phyloP scores from a whole-genome alignment of 306 rosid species.

The Coriaria nepalensis region DNA sequence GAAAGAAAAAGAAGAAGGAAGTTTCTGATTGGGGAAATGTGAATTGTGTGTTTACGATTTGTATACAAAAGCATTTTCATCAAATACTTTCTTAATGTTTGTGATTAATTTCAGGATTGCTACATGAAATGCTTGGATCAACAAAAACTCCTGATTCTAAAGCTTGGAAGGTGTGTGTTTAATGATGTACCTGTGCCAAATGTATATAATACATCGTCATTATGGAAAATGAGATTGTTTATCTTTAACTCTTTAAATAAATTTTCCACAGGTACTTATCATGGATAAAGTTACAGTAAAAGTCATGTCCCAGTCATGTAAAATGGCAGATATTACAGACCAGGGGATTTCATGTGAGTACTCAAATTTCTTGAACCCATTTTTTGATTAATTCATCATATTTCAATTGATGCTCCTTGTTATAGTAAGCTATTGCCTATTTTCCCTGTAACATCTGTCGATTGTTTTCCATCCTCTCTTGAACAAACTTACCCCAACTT shows the following conservation, averaged over 20 bases:
- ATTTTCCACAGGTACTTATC: slow-evolving; percentile 55
- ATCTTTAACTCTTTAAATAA: neutral
- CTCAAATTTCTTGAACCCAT: neutral
- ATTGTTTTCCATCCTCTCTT: neutral
- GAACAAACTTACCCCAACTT: slow-evolving; percentile 10
- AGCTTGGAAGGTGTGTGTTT: slow-evolving; percentile 70
- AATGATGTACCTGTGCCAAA: neutral
- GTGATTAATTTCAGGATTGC: slow-evolving; percentile 31
- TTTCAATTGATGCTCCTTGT: slow-evolving; percentile 1
- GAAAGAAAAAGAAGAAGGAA: too few relatives aligned
- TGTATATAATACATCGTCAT: neutral
- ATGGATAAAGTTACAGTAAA: slow-evolving; percentile 93
- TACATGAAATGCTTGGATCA: slow-evolving; percentile 82
- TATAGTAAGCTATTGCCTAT: neutral
- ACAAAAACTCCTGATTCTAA: slow-evolving; percentile 61
- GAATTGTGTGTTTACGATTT: neutral
- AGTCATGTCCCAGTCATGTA: slow-evolving; percentile 91
- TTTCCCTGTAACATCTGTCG: neutral
- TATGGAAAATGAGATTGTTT: neutral
- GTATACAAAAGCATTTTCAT: neutral
- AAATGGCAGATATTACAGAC: slow-evolving; percentile 96
- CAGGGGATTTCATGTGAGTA: slow-evolving; percentile 89
- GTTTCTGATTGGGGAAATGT: neutral
- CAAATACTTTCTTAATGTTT: slow-evolving; percentile 6
- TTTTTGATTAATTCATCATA: slow-evolving; percentile 1